Evolutionary conservation across 345 rosid species (phyloP).

Genomic region (Nasturtium officinale): DNA sequence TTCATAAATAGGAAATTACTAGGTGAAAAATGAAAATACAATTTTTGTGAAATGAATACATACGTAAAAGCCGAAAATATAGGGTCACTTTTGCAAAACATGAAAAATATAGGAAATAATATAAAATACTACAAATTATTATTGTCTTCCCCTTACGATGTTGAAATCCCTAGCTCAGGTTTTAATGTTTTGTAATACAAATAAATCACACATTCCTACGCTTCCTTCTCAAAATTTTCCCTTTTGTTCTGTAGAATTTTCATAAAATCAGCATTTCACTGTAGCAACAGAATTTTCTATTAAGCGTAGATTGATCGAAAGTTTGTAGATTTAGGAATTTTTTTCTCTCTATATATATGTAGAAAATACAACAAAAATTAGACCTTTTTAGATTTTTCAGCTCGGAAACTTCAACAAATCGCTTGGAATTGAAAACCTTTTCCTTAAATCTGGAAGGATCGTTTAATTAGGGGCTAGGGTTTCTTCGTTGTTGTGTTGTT

Average conservation of each 20-base stretch:
- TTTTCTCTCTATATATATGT: slow-evolving; percentile 15
- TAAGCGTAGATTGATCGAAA: slow-evolving; percentile 20
- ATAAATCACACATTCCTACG: not conserved
- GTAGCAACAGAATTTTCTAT: slow-evolving; percentile 14
- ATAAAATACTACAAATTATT: not conserved
- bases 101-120: not conserved
- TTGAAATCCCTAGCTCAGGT: slow-evolving; percentile 26
- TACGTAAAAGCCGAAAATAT: not conserved
- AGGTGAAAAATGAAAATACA: too few relatives aligned
- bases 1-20: too few relatives aligned
- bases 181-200: not conserved
- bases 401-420: not conserved
- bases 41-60: not conserved
- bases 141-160: slow-evolving; percentile 4
- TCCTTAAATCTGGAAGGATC: not conserved
- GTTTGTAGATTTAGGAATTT: slow-evolving; percentile 12
- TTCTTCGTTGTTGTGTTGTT: slow-evolving; percentile 6
- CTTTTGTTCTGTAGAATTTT: slow-evolving; percentile 5
- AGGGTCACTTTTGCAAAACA: slow-evolving; percentile 4
- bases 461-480: slow-evolving; percentile 26
- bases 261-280: slow-evolving; percentile 17
- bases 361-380: slow-evolving; percentile 4
- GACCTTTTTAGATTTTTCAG: not conserved
- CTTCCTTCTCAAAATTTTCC: not conserved
- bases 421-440: slow-evolving; percentile 13